Evolutionary conservation across 352 stramenopile genomes (phyloP), one percentile per base, ranked within the genome.

Genomic region (Phytophthora multivora): DNA sequence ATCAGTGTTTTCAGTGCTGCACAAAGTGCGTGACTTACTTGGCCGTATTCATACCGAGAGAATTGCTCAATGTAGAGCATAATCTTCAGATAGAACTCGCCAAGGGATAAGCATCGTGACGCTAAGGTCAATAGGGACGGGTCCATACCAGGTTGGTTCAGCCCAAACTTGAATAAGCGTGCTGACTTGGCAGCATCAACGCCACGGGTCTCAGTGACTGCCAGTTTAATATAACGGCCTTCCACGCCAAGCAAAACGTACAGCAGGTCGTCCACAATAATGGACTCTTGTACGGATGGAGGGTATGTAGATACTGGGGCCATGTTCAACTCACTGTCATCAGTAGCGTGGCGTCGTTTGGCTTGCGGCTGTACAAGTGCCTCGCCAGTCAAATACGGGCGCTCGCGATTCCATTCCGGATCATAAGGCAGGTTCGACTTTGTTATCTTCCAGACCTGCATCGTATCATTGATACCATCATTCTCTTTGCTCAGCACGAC

Each of bases 11-110:
- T 97, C 9, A 98, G 71, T 10, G 89, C 91, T 26, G 96, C 95
- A 38, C 90, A 97, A 47, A 99, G 89, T 8, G 95, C 91, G 70
- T 98, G 96, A 35, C 92, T 97, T 10, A 98, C 91, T 73, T 94
- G 84, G 0, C 96, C 96, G 61, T 96, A 97, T 70, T 98, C 95
- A 56, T 96, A 93, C 19, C 89, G 73, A 28, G 83, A 89, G 47
- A 83, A 90, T 28, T 90, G 78, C 48, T 96, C 88, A 23, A 96
- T 78, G 46, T 93, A 96, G 10, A 89, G 52, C 15, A 47, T 80
- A 18, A 94, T 42, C 48, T 89, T 87, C 19, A 96, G 63, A 41
- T 92, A 96, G 55, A 80, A 91, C 53, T 93, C 83, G 18, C 88
- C 85, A 33, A 96, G 49, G 6, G 71, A 60, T 21, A 96, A 74